A percentile compares a stretch with the other conserved stretches of the same genome.
These are phyloP conservation scores for Elymus sibiricus DNA, from an alignment of 176 grass and related monocot genomes.

Conservation along the genomic window DNA sequence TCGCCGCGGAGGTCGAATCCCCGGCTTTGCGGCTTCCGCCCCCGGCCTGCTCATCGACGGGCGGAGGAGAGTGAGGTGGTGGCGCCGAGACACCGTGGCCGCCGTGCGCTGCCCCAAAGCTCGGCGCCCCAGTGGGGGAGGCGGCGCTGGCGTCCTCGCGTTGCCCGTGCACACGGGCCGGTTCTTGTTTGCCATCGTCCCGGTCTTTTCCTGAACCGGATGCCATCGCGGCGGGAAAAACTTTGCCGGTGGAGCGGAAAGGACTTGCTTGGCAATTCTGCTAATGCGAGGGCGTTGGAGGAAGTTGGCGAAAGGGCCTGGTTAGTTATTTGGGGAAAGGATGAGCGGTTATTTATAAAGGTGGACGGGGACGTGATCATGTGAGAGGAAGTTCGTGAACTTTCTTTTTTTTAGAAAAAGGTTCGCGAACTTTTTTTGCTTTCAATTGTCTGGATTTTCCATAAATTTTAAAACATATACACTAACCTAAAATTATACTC, in stretches of 20 bases:
- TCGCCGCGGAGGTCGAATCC: not conserved
- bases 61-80: not conserved
- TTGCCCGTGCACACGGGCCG: not conserved
- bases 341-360: not conserved
- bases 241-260: not conserved
- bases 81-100: not conserved
- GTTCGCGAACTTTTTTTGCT: too few species aligned
- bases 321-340: not conserved
- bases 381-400: not conserved
- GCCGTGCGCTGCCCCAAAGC: not conserved
- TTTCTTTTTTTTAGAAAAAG: too few species aligned
- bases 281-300: not conserved
- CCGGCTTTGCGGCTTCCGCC: not conserved
- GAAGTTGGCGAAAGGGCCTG: not conserved
- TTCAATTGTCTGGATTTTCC: too few species aligned
- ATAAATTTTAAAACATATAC: too few species aligned
- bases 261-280: not conserved
- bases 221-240: not conserved
- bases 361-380: not conserved
- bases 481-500: too few species aligned
- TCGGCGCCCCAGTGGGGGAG: not conserved
- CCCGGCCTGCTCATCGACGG: not conserved
- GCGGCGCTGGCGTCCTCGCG: not conserved
- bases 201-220: not conserved
- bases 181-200: not conserved